phyloP scores from a whole-genome alignment of 1,284 basidiomycete genomes.

The Flammula alnicola region DNA sequence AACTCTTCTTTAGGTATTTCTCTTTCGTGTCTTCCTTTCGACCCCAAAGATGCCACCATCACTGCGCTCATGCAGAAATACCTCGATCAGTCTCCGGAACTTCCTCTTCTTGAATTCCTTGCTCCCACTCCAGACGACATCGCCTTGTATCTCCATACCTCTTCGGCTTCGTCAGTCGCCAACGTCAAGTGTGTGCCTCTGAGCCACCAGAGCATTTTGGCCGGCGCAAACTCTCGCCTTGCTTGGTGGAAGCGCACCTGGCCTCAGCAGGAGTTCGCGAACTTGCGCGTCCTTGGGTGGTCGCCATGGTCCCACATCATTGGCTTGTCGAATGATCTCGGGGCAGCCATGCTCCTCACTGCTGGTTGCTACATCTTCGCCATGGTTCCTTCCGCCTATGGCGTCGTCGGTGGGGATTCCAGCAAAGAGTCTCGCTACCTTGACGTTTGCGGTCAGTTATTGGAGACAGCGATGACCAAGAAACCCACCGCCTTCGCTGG shows the following conservation, averaged over 20 bases:
- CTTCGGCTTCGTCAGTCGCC: conserved; percentile 37
- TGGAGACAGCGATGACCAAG: conserved; percentile 27
- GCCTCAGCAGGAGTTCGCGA: conserved; percentile 28
- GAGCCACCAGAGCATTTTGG: conserved; percentile 32
- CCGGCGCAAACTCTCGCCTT: conserved; percentile 28
- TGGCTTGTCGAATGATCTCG: conserved; percentile 32
- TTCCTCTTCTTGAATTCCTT: conserved; percentile 19
- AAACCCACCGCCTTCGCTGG: conserved; percentile 29
- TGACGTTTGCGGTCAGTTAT: conserved; percentile 27
- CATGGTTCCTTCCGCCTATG: conserved; percentile 34
- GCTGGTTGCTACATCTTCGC: conserved; percentile 39
- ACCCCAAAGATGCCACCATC: conserved; percentile 32
- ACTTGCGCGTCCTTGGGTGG: conserved; percentile 39
- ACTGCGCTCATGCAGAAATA: conserved; percentile 33
- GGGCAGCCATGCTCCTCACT: conserved; percentile 30
- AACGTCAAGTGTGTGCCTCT: conserved; percentile 41
- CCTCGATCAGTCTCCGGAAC: conserved; percentile 26
- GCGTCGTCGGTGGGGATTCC: conserved; percentile 7
- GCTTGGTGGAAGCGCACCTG: conserved; percentile 31
- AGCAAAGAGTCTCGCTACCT: conserved; percentile 24
- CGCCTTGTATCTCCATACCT: conserved; percentile 37
- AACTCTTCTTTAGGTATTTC: conserved; percentile 21
- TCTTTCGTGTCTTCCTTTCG: conserved; percentile 25
- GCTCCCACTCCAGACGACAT: conserved; percentile 24
- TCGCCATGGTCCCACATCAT: conserved; percentile 40